A percentile compares a stretch with the other conserved stretches of the same genome.
Evolutionary conservation across 192 early-diverging fungal genomes (phyloP).

Genomic region (Entomortierella parvispora): DNA sequence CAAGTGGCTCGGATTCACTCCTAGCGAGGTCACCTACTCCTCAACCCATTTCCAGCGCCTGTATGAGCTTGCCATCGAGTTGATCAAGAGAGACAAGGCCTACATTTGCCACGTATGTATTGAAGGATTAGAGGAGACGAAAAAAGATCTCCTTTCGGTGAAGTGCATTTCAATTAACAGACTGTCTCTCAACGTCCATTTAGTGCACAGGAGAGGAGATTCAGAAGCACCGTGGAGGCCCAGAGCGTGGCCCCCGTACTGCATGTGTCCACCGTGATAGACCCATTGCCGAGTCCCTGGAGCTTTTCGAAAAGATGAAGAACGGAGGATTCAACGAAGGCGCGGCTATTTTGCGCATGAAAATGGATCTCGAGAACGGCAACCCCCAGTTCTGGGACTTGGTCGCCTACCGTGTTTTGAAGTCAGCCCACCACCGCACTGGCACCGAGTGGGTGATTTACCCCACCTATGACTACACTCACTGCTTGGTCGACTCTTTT

Average conservation of each 20-base stretch:
- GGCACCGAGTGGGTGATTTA: constrained; percentile 97
- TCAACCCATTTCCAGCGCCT: constrained; percentile 98
- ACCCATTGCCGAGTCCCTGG: constrained; percentile 91
- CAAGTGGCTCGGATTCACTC: constrained; percentile 96
- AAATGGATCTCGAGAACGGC: constrained; percentile 98
- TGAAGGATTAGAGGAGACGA: no score
- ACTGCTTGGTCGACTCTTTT: constrained; percentile 98
- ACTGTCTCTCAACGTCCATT: background rate
- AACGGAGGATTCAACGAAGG: constrained; percentile 94
- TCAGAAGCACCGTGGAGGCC: constrained; percentile 90
- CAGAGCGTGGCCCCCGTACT: constrained; percentile 82
- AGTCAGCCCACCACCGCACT: constrained; percentile 92
- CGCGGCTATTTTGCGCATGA: constrained; percentile 96
- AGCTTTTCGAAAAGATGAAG: constrained; percentile 98
- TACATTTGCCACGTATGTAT: constrained; percentile 64
- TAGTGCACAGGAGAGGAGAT: constrained; percentile 97
- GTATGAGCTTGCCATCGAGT: constrained; percentile 93
- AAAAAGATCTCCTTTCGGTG: background rate
- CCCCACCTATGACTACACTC: constrained; percentile 99
- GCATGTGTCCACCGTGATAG: constrained; percentile 93
- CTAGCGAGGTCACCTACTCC: constrained; percentile 93
- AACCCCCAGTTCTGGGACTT: constrained; percentile 99
- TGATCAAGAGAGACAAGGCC: constrained; percentile 90
- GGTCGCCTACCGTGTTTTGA: constrained; percentile 96
- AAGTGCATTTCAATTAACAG: no score